Evolutionary conservation across 495 filamentous ascomycete species (phyloP).

Genomic region (Poronia punctata): DNA sequence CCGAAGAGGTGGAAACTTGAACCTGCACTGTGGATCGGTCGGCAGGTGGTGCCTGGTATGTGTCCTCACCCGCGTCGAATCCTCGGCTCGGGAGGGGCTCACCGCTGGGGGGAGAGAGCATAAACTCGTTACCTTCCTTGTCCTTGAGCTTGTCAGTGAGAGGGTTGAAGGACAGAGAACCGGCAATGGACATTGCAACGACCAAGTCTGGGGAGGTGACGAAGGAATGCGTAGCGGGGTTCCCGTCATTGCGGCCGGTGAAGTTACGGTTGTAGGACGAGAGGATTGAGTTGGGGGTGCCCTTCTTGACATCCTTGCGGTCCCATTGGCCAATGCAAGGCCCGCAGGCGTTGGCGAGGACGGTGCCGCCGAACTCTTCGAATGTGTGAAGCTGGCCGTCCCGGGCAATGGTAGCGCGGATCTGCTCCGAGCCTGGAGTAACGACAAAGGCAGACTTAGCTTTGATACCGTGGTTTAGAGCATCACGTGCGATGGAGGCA

Average conservation of each 20-base stretch:
- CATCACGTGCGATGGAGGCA: slow-evolving; percentile 91
- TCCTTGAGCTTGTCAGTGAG: slow-evolving; percentile 90
- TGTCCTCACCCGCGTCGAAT: slow-evolving; percentile 90
- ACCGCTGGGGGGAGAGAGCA: slow-evolving; percentile 70
- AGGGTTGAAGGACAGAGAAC: slow-evolving; percentile 93
- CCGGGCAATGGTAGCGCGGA: slow-evolving; percentile 88
- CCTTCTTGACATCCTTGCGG: slow-evolving; percentile 91
- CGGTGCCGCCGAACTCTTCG: slow-evolving; percentile 94
- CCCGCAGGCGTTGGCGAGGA: slow-evolving; percentile 95
- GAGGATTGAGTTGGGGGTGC: slow-evolving; percentile 91
- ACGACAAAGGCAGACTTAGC: slow-evolving; percentile 90
- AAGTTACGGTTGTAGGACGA: slow-evolving; percentile 99
- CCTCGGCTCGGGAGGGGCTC: slow-evolving; percentile 73
- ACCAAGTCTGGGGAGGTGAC: slow-evolving; percentile 98
- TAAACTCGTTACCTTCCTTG: slow-evolving; percentile 96
- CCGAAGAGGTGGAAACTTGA: slow-evolving; percentile 78
- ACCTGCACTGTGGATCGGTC: slow-evolving; percentile 68
- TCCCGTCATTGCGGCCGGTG: slow-evolving; percentile 97
- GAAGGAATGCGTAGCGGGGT: slow-evolving; percentile 97
- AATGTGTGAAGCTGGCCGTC: slow-evolving; percentile 95
- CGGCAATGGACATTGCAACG: slow-evolving; percentile 85
- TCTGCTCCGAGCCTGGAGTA: slow-evolving; percentile 96
- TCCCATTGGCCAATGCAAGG: slow-evolving; percentile 84
- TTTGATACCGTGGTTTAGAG: slow-evolving; percentile 88
- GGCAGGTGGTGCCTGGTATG: slow-evolving; percentile 91